A percentile compares a stretch with the other conserved stretches of the same genome.
phyloP scores from a whole-genome alignment of 2,329 filamentous ascomycete species.

The Colletotrichum musicola region DNA sequence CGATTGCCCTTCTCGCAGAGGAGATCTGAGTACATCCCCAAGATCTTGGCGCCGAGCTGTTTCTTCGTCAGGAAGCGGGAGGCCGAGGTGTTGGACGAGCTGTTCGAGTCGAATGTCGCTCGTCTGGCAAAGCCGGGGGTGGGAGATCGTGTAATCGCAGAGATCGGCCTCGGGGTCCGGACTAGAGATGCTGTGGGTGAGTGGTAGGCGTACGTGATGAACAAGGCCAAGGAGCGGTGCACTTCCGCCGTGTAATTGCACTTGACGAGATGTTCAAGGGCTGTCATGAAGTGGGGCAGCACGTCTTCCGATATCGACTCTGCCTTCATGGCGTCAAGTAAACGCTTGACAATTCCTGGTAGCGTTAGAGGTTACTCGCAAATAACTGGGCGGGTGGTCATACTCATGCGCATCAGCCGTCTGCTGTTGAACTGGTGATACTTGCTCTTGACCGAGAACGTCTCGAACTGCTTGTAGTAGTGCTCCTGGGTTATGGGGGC shows the following conservation, averaged over 20 bases:
- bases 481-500: constrained; percentile 82
- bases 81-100: constrained; percentile 45
- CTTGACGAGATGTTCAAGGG: constrained; percentile 83
- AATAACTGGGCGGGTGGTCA: constrained; percentile 49
- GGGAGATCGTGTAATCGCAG: constrained; percentile 53
- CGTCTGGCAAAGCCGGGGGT: constrained; percentile 56
- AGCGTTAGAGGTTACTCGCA: constrained; percentile 36
- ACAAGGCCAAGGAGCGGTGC: constrained; percentile 87
- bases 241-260: constrained; percentile 87
- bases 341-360: constrained; percentile 86
- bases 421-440: constrained; percentile 93
- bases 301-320: constrained; percentile 81
- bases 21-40: constrained; percentile 82
- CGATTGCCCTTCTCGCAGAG: constrained; percentile 80
- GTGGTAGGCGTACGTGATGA: constrained; percentile 93
- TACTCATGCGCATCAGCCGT: constrained; percentile 89
- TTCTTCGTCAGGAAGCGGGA: constrained; percentile 68
- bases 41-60: constrained; percentile 79
- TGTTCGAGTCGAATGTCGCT: constrained; percentile 51
- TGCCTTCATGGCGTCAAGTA: constrained; percentile 90
- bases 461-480: constrained; percentile 93
- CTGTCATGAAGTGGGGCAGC: constrained; percentile 80
- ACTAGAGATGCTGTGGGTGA: constrained; percentile 60
- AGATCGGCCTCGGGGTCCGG: constrained; percentile 63
- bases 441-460: constrained; percentile 90